These are phyloP conservation scores for Eucalyptus brandiana DNA, from an alignment of 345 rosid genomes.

Conservation along the genomic window DNA sequence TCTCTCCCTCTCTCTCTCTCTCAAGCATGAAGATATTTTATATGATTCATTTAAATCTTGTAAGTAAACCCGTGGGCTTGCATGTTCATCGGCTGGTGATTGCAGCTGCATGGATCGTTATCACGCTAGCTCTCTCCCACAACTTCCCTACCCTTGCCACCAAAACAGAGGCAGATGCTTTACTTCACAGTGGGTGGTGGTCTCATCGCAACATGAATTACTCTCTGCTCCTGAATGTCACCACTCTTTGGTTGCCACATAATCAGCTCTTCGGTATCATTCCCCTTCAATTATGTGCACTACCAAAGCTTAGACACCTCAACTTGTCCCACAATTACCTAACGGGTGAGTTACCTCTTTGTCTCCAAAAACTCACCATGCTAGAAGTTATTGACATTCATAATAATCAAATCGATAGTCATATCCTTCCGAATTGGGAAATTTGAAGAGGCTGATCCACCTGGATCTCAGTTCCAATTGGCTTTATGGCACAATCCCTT, in stretches of 20 bases:
- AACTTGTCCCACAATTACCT: not conserved
- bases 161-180: not conserved
- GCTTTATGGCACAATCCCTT: not conserved
- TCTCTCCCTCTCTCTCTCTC: not conserved
- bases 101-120: too few species aligned
- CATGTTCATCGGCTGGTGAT: too few species aligned
- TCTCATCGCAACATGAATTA: not conserved
- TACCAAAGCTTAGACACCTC: not conserved
- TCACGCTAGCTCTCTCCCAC: too few species aligned
- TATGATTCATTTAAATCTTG: not conserved
- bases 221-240: conserved; percentile 2
- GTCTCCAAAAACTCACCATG: not conserved
- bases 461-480: fast-evolving
- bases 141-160: too few species aligned
- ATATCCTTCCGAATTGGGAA: not conserved
- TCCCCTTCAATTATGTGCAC: not conserved
- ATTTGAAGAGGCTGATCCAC: not conserved
- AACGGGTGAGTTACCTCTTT: not conserved
- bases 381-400: not conserved
- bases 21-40: not conserved
- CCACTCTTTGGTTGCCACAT: not conserved
- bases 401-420: not conserved
- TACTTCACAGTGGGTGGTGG: not conserved
- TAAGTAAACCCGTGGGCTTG: too few species aligned
- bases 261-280: not conserved